Conservation (phyloP, 768 basidiomycete genomes). For the Amanita muscaria region DNA sequence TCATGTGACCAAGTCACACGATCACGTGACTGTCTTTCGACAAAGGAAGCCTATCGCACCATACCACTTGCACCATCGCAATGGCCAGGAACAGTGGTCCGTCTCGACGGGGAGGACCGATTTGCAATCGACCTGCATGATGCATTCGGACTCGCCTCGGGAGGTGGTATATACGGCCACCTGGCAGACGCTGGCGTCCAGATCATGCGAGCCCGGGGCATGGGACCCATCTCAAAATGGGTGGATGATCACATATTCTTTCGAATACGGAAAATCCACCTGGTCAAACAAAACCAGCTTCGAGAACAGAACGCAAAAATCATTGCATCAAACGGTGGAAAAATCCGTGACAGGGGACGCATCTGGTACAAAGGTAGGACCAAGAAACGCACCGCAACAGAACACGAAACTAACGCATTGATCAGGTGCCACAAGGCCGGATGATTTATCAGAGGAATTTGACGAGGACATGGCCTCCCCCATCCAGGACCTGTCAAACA, state of each 20-base stretch:
- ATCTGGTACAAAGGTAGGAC: conserved; percentile 9
- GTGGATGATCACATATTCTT: conserved; percentile 19
- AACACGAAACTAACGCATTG: too few relatives aligned
- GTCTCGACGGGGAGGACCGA: too few relatives aligned
- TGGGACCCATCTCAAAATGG: conserved; percentile 18
- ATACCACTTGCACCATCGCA: conserved; percentile 23
- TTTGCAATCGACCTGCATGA: too few relatives aligned
- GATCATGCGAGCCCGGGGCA: conserved; percentile 15
- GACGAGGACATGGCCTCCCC: conserved; percentile 18
- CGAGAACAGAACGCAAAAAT: too few relatives aligned
- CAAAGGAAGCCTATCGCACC: conserved; percentile 29
- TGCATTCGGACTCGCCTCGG: conserved; percentile 15
- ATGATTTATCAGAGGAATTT: conserved; percentile 18
- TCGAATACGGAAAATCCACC: conserved; percentile 6
- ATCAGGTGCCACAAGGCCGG: too few relatives aligned
- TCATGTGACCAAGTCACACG: too few relatives aligned
- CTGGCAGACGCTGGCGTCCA: conserved; percentile 16
- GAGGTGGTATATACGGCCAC: conserved; percentile 17
- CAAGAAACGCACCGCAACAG: too few relatives aligned
- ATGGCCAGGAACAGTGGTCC: conserved; percentile 26
- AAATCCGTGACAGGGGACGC: too few relatives aligned
- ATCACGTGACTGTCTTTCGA: too few relatives aligned
- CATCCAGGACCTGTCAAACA: conserved; percentile 16
- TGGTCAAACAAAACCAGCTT: not conserved
- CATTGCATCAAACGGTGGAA: too few relatives aligned